Evolutionary conservation across 768 basidiomycete species (phyloP).

Genomic region (Chlorophyllum brunneum): DNA sequence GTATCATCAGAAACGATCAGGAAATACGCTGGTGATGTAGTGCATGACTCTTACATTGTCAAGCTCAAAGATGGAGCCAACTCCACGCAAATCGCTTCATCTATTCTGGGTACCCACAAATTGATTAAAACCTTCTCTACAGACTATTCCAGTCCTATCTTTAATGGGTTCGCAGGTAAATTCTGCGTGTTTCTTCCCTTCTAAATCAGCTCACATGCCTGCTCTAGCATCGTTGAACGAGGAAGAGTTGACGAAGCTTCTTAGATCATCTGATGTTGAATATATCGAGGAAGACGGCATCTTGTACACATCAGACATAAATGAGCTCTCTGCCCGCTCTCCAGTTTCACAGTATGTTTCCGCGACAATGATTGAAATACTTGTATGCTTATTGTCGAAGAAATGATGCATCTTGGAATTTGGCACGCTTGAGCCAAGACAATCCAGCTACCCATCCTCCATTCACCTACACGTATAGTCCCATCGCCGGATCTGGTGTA

Average conservation of each 20-base stretch:
- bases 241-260: background rate
- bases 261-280: background rate
- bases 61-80: conserved; percentile 14
- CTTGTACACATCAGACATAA: background rate
- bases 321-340: background rate
- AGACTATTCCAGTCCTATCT: background rate
- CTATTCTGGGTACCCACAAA: background rate
- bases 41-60: conserved; percentile 14
- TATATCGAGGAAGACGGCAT: conserved; percentile 3
- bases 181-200: too few species aligned
- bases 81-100: background rate
- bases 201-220: too few species aligned
- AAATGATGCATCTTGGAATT: conserved; percentile 18
- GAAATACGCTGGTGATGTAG: conserved; percentile 1
- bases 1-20: conserved; percentile 1
- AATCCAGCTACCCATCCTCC: conserved; percentile 10
- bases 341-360: background rate
- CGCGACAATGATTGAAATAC: background rate
- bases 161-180: background rate
- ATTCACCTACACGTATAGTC: conserved; percentile 19
- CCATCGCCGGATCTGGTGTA: conserved; percentile 10
- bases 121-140: background rate
- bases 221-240: background rate
- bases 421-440: conserved; percentile 17
- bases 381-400: background rate